Percentiles rank a stretch among this genome's conserved stretches.
phyloP scores from a whole-genome alignment of 768 basidiomycete genomes.

The Fomitopsis pulvina region DNA sequence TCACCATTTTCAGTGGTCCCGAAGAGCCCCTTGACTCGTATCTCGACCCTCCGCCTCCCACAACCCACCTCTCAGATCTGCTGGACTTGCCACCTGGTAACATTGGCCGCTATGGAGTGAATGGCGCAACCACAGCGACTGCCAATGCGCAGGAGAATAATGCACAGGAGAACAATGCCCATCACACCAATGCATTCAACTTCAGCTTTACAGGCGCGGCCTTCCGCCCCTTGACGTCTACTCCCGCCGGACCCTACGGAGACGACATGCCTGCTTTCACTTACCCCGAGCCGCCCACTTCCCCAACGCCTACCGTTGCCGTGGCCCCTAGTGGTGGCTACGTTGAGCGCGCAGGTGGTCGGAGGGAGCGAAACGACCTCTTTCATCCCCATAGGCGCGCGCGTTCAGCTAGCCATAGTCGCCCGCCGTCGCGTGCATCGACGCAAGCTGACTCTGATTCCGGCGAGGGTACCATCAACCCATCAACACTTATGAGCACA shows the following conservation, averaged over 20 bases:
- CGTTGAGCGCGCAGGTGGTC: constrained; percentile 19
- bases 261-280: constrained; percentile 11
- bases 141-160: constrained; percentile 23
- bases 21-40: constrained; percentile 21
- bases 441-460: constrained; percentile 3
- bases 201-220: constrained; percentile 20
- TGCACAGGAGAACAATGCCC: neutral
- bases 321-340: constrained; percentile 16
- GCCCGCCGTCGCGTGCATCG: neutral
- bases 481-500: constrained; percentile 9
- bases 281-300: constrained; percentile 47
- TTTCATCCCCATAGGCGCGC: constrained; percentile 15
- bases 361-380: constrained; percentile 19
- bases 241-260: constrained; percentile 14
- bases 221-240: constrained; percentile 21
- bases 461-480: constrained; percentile 9
- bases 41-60: constrained; percentile 36
- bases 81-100: constrained; percentile 34
- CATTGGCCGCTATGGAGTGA: neutral
- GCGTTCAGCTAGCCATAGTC: constrained; percentile 9
- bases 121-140: constrained; percentile 33
- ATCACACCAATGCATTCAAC: constrained; percentile 11
- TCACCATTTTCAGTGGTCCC: constrained; percentile 44
- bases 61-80: constrained; percentile 44
- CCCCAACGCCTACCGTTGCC: constrained; percentile 43